Base-by-base conservation (phyloP, 1,284 basidiomycete genomes). In the Leucoagaricus sp. region DNA sequence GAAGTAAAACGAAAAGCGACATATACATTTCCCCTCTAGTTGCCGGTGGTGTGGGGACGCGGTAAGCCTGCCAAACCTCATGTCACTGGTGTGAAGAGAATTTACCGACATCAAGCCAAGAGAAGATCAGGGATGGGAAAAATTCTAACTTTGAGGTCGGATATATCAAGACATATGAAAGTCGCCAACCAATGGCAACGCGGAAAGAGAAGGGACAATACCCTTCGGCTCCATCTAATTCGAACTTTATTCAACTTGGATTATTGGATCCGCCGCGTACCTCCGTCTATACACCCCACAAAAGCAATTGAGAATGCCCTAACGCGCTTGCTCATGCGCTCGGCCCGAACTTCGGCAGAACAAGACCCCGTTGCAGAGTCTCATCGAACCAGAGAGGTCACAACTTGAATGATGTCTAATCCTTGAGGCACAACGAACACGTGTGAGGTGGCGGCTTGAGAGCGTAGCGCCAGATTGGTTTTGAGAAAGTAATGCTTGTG, bases 151-250 rank as follows among this genome's bases (percentile, higher is more conserved):
- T 34, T 25, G 42, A 45, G 51, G 42, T 26, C 19, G 31, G 21
- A 34, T 45, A 45, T 26, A 53, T 53, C 19, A 7, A 44, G 51
- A 36, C 34, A 53, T 46, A 46, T 53, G 28, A 46, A 45, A 26
- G 17, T 17, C 21, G 51, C 9, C n/a, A 15, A 26, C 41, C 12
- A 53, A 53, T 53, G 25, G 29, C 29, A 8, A 45, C 19, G n/a
- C 17, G 19, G 41, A 25, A 8, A 13, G 26, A 36, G 31, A 28
- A 45, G 29, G 51, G 42, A 31, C 28, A 33, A 45, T 42, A 19
- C 9, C 12, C 8, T 28, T 23, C n/a, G 19, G 28, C 38, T 31
- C 38, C 38, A 52, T 40, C 17, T 4, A 31, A 12, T 31, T 17
- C 40, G 42, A 36, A 42, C 17, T 19, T 38, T 33, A 23, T 51